These are phyloP conservation scores for Carex parvula DNA, from an alignment of 176 grass and related monocot species.

Conservation along the genomic window DNA sequence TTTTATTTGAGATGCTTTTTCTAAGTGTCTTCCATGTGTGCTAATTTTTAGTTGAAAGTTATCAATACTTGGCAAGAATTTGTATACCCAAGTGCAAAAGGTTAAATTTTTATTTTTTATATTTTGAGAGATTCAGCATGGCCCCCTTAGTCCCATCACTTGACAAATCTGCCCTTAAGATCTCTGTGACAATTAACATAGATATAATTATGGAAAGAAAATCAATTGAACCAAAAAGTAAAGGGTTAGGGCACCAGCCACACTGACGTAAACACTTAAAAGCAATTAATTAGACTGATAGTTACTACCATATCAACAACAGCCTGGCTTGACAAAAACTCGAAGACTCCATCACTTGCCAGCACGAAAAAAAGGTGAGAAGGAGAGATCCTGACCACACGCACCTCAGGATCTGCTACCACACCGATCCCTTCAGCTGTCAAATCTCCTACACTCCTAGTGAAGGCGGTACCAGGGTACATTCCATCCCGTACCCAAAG, in stretches of 20 bases:
- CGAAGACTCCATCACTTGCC: constrained; percentile 90
- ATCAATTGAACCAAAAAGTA: background rate
- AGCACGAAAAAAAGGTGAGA: constrained; percentile 79
- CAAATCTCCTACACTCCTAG: constrained; percentile 80
- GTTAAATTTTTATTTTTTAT: background rate
- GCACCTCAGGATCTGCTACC: constrained; percentile 74
- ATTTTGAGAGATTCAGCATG: background rate
- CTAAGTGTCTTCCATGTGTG: constrained; percentile 17
- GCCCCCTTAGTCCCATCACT: background rate
- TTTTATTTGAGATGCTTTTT: background rate
- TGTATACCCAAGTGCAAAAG: background rate
- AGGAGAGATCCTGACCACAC: constrained; percentile 54
- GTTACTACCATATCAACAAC: constrained; percentile 78
- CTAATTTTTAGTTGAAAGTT: background rate
- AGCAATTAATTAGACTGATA: background rate
- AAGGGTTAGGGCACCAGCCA: background rate
- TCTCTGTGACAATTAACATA: background rate
- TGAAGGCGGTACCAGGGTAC: constrained; percentile 93
- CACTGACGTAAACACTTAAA: background rate
- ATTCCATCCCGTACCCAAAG: constrained; percentile 84
- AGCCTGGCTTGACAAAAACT: constrained; percentile 88
- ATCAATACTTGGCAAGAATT: background rate
- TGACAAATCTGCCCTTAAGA: background rate
- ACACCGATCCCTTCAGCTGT: constrained; percentile 75
- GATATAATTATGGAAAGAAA: background rate